Evolutionary conservation across 2,329 filamentous ascomycete genomes (phyloP).

Genomic region (Pseudocercospora ulei): DNA sequence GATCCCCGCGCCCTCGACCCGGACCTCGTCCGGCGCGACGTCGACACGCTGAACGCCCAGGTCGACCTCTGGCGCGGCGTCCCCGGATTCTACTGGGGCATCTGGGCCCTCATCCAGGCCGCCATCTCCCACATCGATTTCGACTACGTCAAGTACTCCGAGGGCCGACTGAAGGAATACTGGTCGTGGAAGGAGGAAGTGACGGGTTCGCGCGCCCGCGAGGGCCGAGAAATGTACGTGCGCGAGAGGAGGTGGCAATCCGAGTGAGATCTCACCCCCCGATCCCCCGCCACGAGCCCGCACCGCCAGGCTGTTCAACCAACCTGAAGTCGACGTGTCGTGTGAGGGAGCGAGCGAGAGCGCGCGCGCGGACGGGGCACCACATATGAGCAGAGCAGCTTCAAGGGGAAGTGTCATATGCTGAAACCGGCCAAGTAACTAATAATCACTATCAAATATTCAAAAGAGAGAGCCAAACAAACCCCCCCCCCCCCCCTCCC

Average conservation of each 20-base stretch:
- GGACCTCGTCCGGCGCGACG: slow-evolving; percentile 49
- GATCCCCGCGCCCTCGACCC: slow-evolving; percentile 44
- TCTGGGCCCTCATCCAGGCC: slow-evolving; percentile 92
- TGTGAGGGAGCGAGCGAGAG: too few species aligned
- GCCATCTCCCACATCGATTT: slow-evolving; percentile 93
- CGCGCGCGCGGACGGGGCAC: too few species aligned
- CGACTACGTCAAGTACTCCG: slow-evolving; percentile 86
- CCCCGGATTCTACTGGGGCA: slow-evolving; percentile 82
- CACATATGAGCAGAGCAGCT: too few species aligned
- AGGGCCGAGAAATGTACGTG: slow-evolving; percentile 55
- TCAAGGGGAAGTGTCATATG: too few species aligned
- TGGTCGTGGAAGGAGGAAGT: slow-evolving; percentile 77
- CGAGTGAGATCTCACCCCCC: slow-evolving; percentile 14
- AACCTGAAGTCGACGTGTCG: slow-evolving; percentile 5
- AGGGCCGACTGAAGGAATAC: slow-evolving; percentile 78
- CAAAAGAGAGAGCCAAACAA: too few species aligned
- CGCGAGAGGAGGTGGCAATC: slow-evolving; percentile 65
- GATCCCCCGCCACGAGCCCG: too few species aligned
- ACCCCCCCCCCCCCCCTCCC: too few species aligned
- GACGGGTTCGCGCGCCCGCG: slow-evolving; percentile 50
- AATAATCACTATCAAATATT: too few species aligned
- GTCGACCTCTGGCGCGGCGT: slow-evolving; percentile 81
- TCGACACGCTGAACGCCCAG: slow-evolving; percentile 61
- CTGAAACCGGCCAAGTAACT: too few species aligned
- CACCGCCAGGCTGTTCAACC: slow-evolving; percentile 17